phyloP scores from a whole-genome alignment of 805 yeast genomes.

The Pichia manshurica region DNA sequence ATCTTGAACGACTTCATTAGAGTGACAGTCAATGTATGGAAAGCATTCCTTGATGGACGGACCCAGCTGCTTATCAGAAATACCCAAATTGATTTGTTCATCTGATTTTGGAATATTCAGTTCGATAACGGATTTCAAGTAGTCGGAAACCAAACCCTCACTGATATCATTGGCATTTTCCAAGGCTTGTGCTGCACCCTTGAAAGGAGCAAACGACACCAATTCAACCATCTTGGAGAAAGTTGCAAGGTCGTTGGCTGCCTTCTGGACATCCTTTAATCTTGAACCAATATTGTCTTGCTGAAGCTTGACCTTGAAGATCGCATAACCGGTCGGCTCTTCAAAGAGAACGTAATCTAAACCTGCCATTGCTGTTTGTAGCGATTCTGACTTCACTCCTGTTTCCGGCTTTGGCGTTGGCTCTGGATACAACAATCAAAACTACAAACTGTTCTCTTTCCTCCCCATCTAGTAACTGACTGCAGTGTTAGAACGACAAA shows the following conservation, averaged over 20 bases:
- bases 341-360: conserved; percentile 90
- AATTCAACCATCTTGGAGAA: conserved; percentile 91
- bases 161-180: conserved; percentile 97
- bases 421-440: neutral
- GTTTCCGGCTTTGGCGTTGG: no score
- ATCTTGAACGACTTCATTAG: conserved; percentile 92
- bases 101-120: conserved; percentile 82
- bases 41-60: conserved; percentile 91
- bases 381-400: no score
- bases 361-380: conserved; percentile 45
- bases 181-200: conserved; percentile 98
- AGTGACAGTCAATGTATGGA: conserved; percentile 83
- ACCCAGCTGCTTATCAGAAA: conserved; percentile 92
- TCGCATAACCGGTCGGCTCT: conserved; percentile 97
- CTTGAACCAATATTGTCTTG: conserved; percentile 93
- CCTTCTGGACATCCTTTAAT: conserved; percentile 89
- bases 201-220: conserved; percentile 95
- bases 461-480: no score
- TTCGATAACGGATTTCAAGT: conserved; percentile 83
- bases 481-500: neutral
- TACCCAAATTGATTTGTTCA: conserved; percentile 70
- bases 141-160: conserved; percentile 93
- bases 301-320: conserved; percentile 88
- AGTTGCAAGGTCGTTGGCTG: conserved; percentile 75
- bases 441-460: no score